Percentiles rank a stretch among this genome's conserved stretches.
phyloP scores from a whole-genome alignment of 192 early-diverging fungal genomes.

The Spizellomyces punctatus region DNA sequence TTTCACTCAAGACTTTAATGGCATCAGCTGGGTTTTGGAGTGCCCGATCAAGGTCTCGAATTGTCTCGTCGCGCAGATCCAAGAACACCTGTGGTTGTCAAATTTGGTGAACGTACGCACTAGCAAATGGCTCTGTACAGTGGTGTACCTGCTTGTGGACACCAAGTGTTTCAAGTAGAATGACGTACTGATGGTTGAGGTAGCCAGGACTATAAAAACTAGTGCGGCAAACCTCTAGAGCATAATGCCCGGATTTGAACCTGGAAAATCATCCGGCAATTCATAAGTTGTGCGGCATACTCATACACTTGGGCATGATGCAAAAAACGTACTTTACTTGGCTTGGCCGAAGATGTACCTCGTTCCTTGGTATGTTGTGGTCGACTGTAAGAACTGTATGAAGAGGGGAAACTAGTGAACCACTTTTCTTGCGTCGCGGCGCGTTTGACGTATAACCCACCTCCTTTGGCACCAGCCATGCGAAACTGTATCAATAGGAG shows the following conservation, averaged over 20 bases:
- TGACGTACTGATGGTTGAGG: constrained; percentile 36
- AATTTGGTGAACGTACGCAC: neutral
- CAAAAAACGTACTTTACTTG: constrained; percentile 32
- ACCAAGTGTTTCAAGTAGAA: constrained; percentile 30
- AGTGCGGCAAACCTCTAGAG: constrained; percentile 63
- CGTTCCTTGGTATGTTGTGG: constrained; percentile 18
- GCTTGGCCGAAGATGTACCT: constrained; percentile 60
- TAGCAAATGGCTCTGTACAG: neutral
- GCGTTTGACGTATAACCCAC: no score
- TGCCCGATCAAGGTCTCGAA: constrained; percentile 12
- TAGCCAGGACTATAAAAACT: constrained; percentile 45
- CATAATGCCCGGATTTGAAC: constrained; percentile 56
- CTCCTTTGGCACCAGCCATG: constrained; percentile 58
- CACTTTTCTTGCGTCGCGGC: no score
- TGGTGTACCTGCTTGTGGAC: constrained; percentile 13
- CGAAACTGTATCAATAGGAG: constrained; percentile 52
- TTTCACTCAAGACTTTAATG: constrained; percentile 21
- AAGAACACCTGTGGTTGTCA: constrained; percentile 21
- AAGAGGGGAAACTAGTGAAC: no score
- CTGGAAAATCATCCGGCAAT: constrained; percentile 62
- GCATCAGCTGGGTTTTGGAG: constrained; percentile 20
- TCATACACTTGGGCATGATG: no score
- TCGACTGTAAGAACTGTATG: constrained; percentile 9
- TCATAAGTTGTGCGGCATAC: no score
- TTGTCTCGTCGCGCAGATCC: constrained; percentile 17